Base-by-base conservation (phyloP, 306 rosid species). In the Abrus precatorius region DNA sequence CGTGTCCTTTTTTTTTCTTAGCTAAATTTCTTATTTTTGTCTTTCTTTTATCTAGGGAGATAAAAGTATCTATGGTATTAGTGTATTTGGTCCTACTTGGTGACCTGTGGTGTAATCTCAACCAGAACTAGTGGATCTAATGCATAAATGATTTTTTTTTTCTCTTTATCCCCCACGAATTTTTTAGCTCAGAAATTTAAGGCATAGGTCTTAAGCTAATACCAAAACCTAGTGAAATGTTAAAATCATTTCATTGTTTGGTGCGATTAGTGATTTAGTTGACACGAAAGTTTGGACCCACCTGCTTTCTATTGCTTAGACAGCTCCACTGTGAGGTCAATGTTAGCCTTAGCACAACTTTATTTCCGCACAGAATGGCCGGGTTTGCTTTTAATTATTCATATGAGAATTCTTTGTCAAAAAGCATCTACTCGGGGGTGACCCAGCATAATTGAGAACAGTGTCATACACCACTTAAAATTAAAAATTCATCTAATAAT, bases 291-390 rank as follows among this genome's bases (percentile, higher is more conserved):
- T 81, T 78, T 75, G 91, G 91, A 76, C 90, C 90, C 90, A 91
- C 91, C 40, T 71, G 67, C 69, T 84, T 84, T 89, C 40, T 56
- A 80, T 82, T 75, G 87, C 56, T 66, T 61, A 64, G 85, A 84
- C 88, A 88, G 61, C 69, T 85, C 62, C 29, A 82, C 63, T 77
- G 38, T 55, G 62, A 87, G 88, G 91, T 83, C 88, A 84, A 81
- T 86, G 84, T 84, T 83, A 77, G 84, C 88, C 86, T 80, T 77
- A 72, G 54, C 77, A 65, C 84, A 84, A 55, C 85, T 90, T 90
- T 89, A 86, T 87, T 86, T 83, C 66, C 55, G 73, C 89, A 82
- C 86, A 85, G 72, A 87, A 70, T 77, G 82, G 57, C 71, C 29
- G 48, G 80, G 75, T 89, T 76, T 80, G 79, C 86, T 74, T 62